A percentile compares a stretch with the other conserved stretches of the same genome.
Conservation (phyloP, 768 basidiomycete genomes). For the Cystobasidium onofrii region DNA sequence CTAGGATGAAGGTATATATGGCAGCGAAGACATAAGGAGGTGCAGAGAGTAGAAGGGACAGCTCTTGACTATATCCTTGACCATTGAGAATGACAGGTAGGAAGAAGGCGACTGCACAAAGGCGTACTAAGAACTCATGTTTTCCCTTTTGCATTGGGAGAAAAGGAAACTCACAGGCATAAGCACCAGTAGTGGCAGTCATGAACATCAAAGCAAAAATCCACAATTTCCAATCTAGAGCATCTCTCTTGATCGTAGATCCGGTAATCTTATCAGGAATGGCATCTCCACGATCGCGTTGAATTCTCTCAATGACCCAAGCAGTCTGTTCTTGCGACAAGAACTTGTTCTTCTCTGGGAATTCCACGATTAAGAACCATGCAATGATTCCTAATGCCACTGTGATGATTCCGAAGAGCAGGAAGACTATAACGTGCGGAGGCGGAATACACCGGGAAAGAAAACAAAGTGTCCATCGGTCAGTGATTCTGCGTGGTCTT, state of each 20-base stretch:
- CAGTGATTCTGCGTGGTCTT: no score
- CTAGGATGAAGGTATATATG: slow-evolving; percentile 23
- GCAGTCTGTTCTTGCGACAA: slow-evolving; percentile 39
- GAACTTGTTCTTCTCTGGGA: slow-evolving; percentile 45
- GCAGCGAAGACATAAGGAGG: slow-evolving; percentile 13
- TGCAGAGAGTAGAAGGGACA: slow-evolving; percentile 13
- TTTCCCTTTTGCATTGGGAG: slow-evolving; percentile 16
- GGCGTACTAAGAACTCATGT: no score
- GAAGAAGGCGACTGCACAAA: slow-evolving; percentile 22
- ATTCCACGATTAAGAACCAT: slow-evolving; percentile 42
- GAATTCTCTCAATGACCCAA: slow-evolving; percentile 39
- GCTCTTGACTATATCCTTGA: slow-evolving; percentile 41
- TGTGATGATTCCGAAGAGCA: slow-evolving; percentile 42
- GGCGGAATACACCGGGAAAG: no score
- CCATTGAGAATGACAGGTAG: slow-evolving; percentile 44
- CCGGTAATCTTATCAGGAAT: slow-evolving; percentile 40
- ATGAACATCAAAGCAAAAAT: slow-evolving; percentile 42
- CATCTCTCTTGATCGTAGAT: slow-evolving; percentile 32
- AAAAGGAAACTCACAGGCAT: slow-evolving; percentile 13
- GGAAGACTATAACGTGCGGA: slow-evolving; percentile 26
- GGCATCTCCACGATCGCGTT: slow-evolving; percentile 44
- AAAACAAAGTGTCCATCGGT: no score
- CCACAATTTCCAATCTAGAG: slow-evolving; percentile 43
- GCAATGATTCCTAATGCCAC: slow-evolving; percentile 40
- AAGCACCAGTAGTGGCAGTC: slow-evolving; percentile 35